Percentiles rank a stretch among this genome's conserved stretches.
Conservation (phyloP, 2,329 filamentous ascomycete species). For the Niveomyces coronatus region DNA sequence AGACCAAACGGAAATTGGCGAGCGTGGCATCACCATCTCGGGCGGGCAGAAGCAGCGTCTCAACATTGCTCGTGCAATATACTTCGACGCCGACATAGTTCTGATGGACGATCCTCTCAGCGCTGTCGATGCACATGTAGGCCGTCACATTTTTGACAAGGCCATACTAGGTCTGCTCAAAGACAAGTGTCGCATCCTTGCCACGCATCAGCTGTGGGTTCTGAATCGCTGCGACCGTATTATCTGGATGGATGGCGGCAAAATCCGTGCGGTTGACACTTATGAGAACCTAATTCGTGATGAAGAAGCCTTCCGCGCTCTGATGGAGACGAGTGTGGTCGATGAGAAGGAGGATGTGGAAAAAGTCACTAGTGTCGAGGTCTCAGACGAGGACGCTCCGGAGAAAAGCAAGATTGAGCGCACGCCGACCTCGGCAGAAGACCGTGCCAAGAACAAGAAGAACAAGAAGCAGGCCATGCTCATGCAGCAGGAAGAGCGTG, state of each 20-base stretch:
- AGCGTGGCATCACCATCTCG: conserved; percentile 89
- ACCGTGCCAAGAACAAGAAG: conserved; percentile 35
- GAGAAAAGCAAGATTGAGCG: conserved; percentile 24
- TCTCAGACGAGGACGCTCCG: conserved; percentile 30
- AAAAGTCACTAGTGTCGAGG: conserved; percentile 36
- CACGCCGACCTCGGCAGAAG: conserved; percentile 7
- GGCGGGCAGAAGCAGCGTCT: conserved; percentile 92
- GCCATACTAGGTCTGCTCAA: conserved; percentile 83
- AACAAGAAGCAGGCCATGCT: conserved; percentile 50
- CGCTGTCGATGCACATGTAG: conserved; percentile 60
- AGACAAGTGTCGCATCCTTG: conserved; percentile 81
- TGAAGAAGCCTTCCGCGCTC: conserved; percentile 65
- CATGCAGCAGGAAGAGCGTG: conserved; percentile 65
- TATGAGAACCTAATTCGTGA: conserved; percentile 78
- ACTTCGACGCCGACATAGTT: conserved; percentile 59
- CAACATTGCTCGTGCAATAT: conserved; percentile 78
- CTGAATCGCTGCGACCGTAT: conserved; percentile 84
- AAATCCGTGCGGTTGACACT: conserved; percentile 75
- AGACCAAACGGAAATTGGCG: conserved; percentile 86
- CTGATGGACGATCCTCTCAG: conserved; percentile 61
- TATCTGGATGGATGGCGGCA: conserved; percentile 83
- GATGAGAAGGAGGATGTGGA: conserved; percentile 50
- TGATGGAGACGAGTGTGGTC: conserved; percentile 78
- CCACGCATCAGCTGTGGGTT: conserved; percentile 92
- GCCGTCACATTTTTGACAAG: conserved; percentile 77